phyloP scores from a whole-genome alignment of 2,329 filamentous ascomycete species.

The Tolypocladium tundrense region DNA sequence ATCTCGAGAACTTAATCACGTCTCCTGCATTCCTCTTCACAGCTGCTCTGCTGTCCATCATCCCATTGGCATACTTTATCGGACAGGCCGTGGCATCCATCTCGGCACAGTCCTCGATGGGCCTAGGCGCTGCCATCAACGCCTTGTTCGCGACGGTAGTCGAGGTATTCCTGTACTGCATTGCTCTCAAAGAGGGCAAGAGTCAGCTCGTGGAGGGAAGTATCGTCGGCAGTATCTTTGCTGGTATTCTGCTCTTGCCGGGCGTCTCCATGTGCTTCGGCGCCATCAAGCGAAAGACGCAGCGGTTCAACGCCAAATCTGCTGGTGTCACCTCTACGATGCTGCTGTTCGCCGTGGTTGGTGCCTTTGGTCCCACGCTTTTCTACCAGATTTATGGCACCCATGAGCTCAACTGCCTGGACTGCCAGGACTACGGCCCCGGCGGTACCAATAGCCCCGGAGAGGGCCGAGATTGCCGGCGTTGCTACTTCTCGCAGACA shows the following conservation, averaged over 20 bases:
- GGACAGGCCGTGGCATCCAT: conserved; percentile 97
- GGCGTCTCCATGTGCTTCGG: conserved; percentile 98
- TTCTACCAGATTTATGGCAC: conserved; percentile 99
- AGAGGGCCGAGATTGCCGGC: conserved; percentile 64
- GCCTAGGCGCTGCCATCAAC: conserved; percentile 90
- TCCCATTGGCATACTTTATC: conserved; percentile 95
- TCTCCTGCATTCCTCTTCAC: conserved; percentile 79
- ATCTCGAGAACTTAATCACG: conserved; percentile 64
- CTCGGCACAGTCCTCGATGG: conserved; percentile 97
- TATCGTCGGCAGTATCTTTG: conserved; percentile 96
- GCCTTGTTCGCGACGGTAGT: conserved; percentile 97
- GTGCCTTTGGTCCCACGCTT: conserved; percentile 86
- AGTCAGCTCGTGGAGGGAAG: conserved; percentile 89
- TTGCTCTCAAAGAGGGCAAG: conserved; percentile 87
- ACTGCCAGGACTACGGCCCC: conserved; percentile 38
- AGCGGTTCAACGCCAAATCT: conserved; percentile 93
- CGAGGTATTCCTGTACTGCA: conserved; percentile 94
- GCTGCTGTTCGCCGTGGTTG: conserved; percentile 92
- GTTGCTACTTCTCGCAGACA: conserved; percentile 87
- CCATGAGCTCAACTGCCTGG: conserved; percentile 82
- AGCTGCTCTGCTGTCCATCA: conserved; percentile 79
- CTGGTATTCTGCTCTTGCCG: conserved; percentile 87
- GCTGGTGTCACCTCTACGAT: conserved; percentile 97
- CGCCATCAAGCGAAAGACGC: conserved; percentile 93
- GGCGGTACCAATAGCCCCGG: conserved; percentile 21